Evolutionary conservation across 441 rosid species (phyloP).

Genomic region (Pelargonium exstipulatum): DNA sequence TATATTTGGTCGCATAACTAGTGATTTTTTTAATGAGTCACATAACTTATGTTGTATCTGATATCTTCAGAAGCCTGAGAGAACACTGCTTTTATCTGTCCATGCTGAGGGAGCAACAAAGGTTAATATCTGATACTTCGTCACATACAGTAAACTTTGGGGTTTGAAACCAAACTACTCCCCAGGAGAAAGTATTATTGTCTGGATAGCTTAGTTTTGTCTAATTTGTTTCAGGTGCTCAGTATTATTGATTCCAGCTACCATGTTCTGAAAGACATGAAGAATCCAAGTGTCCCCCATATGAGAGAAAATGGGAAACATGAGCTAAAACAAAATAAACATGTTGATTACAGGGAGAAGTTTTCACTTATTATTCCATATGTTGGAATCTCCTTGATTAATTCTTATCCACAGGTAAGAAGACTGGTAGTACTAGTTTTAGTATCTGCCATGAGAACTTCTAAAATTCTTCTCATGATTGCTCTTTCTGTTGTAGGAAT

Average conservation of each 20-base stretch:
- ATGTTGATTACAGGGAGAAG: slow-evolving; percentile 58
- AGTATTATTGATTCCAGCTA: slow-evolving; percentile 75
- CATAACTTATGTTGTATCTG: background rate
- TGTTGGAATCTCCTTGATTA: slow-evolving; percentile 72
- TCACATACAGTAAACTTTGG: slow-evolving; percentile 13
- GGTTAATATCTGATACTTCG: slow-evolving; percentile 41
- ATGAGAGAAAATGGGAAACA: slow-evolving; percentile 43
- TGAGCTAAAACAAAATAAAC: slow-evolving; percentile 43
- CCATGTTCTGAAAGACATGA: slow-evolving; percentile 52
- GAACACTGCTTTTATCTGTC: slow-evolving; percentile 62
- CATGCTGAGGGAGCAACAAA: slow-evolving; percentile 88
- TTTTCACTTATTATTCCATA: slow-evolving; percentile 56
- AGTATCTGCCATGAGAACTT: slow-evolving; percentile 8
- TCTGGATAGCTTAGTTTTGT: slow-evolving; percentile 14
- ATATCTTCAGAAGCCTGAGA: slow-evolving; percentile 75
- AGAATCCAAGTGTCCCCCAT: slow-evolving; percentile 31
- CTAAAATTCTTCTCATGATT: slow-evolving; percentile 18
- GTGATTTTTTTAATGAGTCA: background rate
- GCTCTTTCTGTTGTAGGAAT: slow-evolving; percentile 50
- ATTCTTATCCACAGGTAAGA: slow-evolving; percentile 77
- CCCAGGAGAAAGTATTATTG: background rate
- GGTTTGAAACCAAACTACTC: slow-evolving; percentile 7
- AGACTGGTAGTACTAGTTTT: background rate
- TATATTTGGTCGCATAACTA: slow-evolving; percentile 3
- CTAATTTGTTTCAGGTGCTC: slow-evolving; percentile 55